These are phyloP conservation scores for Tuber umbilicatum DNA, from an alignment of 495 filamentous ascomycete species.

Conservation along the genomic window DNA sequence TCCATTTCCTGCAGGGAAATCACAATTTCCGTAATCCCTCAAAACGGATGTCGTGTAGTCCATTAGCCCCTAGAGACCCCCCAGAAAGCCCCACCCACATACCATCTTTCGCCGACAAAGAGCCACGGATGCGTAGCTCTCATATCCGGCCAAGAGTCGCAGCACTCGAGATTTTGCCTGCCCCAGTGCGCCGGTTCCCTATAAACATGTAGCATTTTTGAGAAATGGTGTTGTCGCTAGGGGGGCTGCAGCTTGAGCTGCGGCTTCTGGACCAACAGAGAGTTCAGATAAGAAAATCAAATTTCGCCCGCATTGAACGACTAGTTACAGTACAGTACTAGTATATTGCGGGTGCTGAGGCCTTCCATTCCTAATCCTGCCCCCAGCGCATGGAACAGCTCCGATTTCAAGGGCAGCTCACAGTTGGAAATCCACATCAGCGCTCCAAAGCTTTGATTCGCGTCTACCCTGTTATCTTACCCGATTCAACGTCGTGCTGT, in stretches of 20 bases:
- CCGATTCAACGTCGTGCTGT: too few species aligned
- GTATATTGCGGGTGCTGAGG: too few species aligned
- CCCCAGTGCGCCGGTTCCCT: neutral
- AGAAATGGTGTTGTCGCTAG: neutral
- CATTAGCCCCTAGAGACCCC: neutral
- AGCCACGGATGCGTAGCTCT: neutral
- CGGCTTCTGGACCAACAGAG: neutral
- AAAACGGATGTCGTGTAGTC: neutral
- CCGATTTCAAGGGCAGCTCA: neutral
- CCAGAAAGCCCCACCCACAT: too few species aligned
- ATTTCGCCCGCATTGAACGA: neutral
- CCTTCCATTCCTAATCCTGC: too few species aligned
- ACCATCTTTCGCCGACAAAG: neutral
- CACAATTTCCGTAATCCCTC: neutral
- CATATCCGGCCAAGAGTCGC: neutral
- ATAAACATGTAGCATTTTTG: neutral
- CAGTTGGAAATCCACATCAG: neutral
- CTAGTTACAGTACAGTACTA: neutral
- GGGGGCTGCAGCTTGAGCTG: fast-evolving
- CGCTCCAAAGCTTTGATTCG: neutral
- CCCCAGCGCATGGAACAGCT: neutral
- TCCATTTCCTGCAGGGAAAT: neutral
- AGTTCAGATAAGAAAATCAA: neutral
- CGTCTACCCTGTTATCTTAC: too few species aligned
- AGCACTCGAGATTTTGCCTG: neutral